These are phyloP conservation scores for Ocimum tenuiflorum DNA, from an alignment of 257 asterid species.

Conservation along the genomic window DNA sequence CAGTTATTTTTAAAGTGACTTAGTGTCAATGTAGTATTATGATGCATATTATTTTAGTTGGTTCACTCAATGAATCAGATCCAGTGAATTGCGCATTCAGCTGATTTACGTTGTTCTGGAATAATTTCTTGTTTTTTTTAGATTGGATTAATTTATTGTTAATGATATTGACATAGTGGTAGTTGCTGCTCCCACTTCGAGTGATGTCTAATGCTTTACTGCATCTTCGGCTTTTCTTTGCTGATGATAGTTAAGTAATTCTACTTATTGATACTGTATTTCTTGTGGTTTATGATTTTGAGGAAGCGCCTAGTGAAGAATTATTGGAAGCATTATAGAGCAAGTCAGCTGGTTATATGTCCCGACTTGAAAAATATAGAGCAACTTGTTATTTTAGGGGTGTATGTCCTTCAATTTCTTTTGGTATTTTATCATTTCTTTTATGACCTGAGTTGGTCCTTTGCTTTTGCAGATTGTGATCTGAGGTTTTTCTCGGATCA, in stretches of 20 bases:
- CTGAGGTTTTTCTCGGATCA: conserved; percentile 13
- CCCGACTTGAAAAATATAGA: too few species aligned
- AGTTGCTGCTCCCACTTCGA: background rate
- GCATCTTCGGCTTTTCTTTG: background rate
- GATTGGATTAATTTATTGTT: background rate
- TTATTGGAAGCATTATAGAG: background rate
- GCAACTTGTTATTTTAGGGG: background rate
- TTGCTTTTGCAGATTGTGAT: conserved; percentile 29
- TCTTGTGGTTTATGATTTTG: background rate
- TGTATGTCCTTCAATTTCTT: background rate
- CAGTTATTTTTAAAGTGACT: background rate
- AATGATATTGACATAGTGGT: background rate
- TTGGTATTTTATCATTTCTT: background rate
- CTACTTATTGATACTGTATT: background rate
- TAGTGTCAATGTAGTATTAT: background rate
- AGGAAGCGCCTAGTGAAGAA: background rate
- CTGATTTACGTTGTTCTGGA: conserved; percentile 1
- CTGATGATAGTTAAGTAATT: background rate
- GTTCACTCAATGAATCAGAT: conserved; percentile 14
- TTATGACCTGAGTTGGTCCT: conserved; percentile 1
- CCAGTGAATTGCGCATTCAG: conserved; percentile 10
- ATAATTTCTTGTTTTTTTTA: too few species aligned
- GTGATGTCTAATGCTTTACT: background rate
- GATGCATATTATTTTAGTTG: conserved; percentile 1
- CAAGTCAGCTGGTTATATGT: background rate